Conservation (phyloP, 2,329 filamentous ascomycete species). For the Teratosphaeria pseudoeucalypti region DNA sequence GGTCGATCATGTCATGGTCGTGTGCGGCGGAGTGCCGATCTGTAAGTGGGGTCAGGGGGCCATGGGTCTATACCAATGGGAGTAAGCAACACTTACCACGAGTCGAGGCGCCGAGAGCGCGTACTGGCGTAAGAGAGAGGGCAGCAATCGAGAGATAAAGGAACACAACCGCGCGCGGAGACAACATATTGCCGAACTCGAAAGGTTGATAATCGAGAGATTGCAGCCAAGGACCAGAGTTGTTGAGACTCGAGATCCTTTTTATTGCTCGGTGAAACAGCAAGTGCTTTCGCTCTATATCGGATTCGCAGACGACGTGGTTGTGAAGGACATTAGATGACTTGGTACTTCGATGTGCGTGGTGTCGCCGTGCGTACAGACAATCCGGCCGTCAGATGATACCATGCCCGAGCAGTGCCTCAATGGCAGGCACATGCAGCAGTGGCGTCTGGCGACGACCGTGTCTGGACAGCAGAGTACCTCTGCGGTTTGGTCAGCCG, state of each 20-base stretch:
- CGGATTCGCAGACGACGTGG: neutral
- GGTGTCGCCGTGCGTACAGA: neutral
- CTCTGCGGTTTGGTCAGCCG: neutral
- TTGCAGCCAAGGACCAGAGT: slow-evolving; percentile 1
- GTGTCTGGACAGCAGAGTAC: neutral
- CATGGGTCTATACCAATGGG: neutral
- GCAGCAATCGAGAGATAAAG: neutral
- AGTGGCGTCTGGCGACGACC: neutral
- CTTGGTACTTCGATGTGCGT: neutral
- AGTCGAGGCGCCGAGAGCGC: neutral
- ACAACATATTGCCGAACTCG: neutral
- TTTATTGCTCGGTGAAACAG: neutral
- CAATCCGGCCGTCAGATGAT: neutral
- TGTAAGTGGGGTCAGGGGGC: neutral
- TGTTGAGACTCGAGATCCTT: slow-evolving; percentile 3
- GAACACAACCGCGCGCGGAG: neutral
- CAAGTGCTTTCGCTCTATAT: neutral
- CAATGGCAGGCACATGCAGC: neutral
- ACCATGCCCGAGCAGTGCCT: neutral
- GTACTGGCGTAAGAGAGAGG: neutral
- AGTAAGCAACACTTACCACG: neutral
- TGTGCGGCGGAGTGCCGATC: neutral
- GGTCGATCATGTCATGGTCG: slow-evolving; percentile 4
- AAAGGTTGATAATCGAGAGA: neutral
- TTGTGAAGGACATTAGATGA: neutral